These are phyloP conservation scores for Pelargonium fulgidum DNA, from an alignment of 441 rosid species.

Conservation along the genomic window DNA sequence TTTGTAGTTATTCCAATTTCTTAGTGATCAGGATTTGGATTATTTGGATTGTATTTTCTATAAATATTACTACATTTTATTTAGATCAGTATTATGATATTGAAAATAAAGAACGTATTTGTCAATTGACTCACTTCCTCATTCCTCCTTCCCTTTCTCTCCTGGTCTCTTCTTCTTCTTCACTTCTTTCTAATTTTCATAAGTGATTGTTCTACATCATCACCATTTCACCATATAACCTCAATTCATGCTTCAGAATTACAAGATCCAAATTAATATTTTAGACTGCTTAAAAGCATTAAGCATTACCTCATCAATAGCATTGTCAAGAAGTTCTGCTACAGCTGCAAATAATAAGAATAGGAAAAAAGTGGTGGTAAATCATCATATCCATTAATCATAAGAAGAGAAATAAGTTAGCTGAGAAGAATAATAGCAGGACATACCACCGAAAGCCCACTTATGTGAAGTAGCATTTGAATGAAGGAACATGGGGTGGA, in stretches of 20 bases:
- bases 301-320: slow-evolving; percentile 80
- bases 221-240: background rate
- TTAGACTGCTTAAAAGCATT: slow-evolving; percentile 8
- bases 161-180: no score
- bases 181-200: no score
- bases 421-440: slow-evolving; percentile 7
- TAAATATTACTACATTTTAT: no score
- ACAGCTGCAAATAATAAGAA: slow-evolving; percentile 54
- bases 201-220: no score
- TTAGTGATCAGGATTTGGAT: no score
- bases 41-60: no score
- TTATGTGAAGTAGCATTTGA: slow-evolving; percentile 98
- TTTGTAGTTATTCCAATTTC: no score
- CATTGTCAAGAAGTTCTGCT: slow-evolving; percentile 94
- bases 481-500: slow-evolving; percentile 96
- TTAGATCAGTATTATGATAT: no score
- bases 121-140: no score
- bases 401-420: background rate
- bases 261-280: slow-evolving; percentile 17
- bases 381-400: slow-evolving; percentile 10
- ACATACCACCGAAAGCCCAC: slow-evolving; percentile 98
- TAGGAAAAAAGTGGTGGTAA: slow-evolving; percentile 5
- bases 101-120: no score
- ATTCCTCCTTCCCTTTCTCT: no score
- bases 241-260: background rate